These are phyloP conservation scores for Rhytidhysteron rufulum DNA, from an alignment of 2,329 filamentous ascomycete species.

Conservation along the genomic window DNA sequence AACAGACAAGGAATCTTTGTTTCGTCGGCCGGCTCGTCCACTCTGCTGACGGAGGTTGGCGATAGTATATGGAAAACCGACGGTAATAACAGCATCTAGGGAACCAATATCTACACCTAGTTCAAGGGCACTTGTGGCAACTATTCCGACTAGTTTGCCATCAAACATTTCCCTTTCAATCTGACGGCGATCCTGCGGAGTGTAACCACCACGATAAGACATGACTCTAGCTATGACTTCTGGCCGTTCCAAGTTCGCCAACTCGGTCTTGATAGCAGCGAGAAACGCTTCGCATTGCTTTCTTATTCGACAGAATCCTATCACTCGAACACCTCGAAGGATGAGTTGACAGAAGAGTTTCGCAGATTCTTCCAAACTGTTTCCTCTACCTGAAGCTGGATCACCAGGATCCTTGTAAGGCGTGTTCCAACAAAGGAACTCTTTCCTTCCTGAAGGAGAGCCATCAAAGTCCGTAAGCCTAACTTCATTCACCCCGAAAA, in stretches of 20 bases:
- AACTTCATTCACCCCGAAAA: constrained; percentile 86
- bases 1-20: constrained; percentile 88
- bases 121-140: constrained; percentile 90
- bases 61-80: constrained; percentile 94
- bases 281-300: constrained; percentile 86
- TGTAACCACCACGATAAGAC: constrained; percentile 95
- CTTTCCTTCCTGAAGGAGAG: constrained; percentile 86
- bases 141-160: constrained; percentile 85
- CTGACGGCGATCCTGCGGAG: constrained; percentile 77
- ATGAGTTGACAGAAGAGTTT: constrained; percentile 87
- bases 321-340: constrained; percentile 81
- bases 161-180: constrained; percentile 98
- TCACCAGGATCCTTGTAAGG: constrained; percentile 88
- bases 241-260: constrained; percentile 66
- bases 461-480: constrained; percentile 85
- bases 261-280: constrained; percentile 72
- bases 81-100: constrained; percentile 87
- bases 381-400: constrained; percentile 79
- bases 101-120: constrained; percentile 93
- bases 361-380: constrained; percentile 80
- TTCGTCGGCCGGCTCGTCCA: constrained; percentile 83
- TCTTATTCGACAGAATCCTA: constrained; percentile 85
- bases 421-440: constrained; percentile 97
- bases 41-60: constrained; percentile 93
- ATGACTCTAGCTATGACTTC: constrained; percentile 80